Evolutionary conservation across 176 grass and related monocot genomes (phyloP).

Genomic region (Areca catechu): DNA sequence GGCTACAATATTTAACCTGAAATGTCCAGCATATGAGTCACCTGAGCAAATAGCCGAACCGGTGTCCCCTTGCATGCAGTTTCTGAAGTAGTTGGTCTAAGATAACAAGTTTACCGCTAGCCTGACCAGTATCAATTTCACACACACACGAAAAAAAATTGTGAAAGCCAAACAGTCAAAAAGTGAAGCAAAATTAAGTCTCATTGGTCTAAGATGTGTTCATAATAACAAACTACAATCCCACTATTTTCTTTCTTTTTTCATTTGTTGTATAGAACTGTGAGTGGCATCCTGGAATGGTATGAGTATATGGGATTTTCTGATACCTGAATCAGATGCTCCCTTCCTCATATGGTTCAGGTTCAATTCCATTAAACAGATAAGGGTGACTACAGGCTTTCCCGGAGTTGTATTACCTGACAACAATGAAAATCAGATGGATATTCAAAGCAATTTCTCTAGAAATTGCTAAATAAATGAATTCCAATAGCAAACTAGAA

Average conservation of each 20-base stretch:
- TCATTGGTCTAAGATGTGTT: too few species aligned
- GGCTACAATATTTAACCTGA: constrained; percentile 39
- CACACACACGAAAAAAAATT: too few species aligned
- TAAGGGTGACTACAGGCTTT: constrained; percentile 98
- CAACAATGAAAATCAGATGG: constrained; percentile 16
- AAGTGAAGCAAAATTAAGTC: too few species aligned
- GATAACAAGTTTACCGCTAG: constrained; percentile 85
- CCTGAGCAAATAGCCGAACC: constrained; percentile 96
- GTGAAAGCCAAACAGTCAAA: too few species aligned
- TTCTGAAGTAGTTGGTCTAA: constrained; percentile 78
- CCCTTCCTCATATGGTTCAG: constrained; percentile 94
- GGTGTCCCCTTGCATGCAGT: constrained; percentile 54
- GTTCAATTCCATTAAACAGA: constrained; percentile 86
- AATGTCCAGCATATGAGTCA: constrained; percentile 96
- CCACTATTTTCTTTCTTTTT: too few species aligned
- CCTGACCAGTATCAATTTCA: constrained; percentile 33
- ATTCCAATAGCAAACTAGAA: too few species aligned
- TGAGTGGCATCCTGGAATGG: too few species aligned
- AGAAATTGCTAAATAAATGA: too few species aligned
- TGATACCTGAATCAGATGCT: constrained; percentile 48
- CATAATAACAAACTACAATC: too few species aligned
- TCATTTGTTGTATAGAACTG: too few species aligned
- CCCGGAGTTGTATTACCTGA: constrained; percentile 77
- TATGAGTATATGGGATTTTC: background rate
- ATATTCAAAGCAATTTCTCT: too few species aligned